phyloP scores from a whole-genome alignment of 2,329 filamentous ascomycete species.

The Sclerotiophoma versabilis region DNA sequence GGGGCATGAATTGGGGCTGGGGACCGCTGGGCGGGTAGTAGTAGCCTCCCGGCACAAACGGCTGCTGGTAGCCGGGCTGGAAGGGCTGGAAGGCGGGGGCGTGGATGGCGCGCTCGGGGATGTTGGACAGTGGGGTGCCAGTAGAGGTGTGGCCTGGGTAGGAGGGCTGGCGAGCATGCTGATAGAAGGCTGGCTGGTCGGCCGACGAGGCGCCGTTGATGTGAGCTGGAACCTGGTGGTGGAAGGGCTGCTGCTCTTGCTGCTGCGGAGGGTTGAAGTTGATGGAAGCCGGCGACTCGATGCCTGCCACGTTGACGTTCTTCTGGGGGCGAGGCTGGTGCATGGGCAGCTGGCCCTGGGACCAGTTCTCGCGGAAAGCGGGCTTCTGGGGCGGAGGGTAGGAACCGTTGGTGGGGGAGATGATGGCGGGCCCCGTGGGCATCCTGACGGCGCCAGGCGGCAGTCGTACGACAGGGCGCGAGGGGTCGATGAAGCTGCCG shows the following conservation, averaged over 20 bases:
- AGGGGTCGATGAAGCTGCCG: conserved; percentile 62
- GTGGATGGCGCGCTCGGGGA: conserved; percentile 90
- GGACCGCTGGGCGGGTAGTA: conserved; percentile 65
- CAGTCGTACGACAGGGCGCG: conserved; percentile 80
- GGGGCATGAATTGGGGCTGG: conserved; percentile 54
- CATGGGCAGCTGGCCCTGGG: conserved; percentile 71
- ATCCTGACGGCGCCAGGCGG: conserved; percentile 66
- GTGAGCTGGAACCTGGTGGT: conserved; percentile 88
- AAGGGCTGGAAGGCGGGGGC: conserved; percentile 83
- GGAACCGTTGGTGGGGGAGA: conserved; percentile 44
- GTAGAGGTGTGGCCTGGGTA: conserved; percentile 74
- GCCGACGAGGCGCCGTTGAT: conserved; percentile 64
- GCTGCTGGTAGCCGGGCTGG: conserved; percentile 59
- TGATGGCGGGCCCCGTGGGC: conserved; percentile 37
- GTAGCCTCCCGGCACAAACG: conserved; percentile 57
- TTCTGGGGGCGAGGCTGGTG: conserved; percentile 96
- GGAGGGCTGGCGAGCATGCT: conserved; percentile 72
- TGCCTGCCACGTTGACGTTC: conserved; percentile 88
- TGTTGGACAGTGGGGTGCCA: conserved; percentile 86
- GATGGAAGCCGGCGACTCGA: conserved; percentile 79
- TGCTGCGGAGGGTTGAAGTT: conserved; percentile 66
- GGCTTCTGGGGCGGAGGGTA: conserved; percentile 63
- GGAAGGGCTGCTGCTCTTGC: conserved; percentile 84
- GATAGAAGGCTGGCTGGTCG: conserved; percentile 56
- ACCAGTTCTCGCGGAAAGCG: conserved; percentile 65